Evolutionary conservation across 495 filamentous ascomycete genomes (phyloP).

Genomic region (Daldinia grandis): DNA sequence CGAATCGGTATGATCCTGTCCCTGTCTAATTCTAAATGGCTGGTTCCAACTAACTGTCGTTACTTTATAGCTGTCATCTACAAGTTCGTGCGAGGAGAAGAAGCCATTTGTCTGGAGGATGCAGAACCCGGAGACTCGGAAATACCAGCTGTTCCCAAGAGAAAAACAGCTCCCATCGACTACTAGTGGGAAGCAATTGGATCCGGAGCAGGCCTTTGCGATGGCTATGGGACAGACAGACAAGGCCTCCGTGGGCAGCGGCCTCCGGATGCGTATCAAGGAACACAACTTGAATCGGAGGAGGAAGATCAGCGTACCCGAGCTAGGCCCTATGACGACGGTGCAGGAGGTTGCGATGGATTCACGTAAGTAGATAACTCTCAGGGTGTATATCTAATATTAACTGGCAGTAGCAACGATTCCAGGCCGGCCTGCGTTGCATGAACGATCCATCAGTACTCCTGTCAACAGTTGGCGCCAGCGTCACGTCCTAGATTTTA

Average conservation of each 20-base stretch:
- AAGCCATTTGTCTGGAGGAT: slow-evolving; percentile 62
- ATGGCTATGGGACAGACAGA: slow-evolving; percentile 58
- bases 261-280: slow-evolving; percentile 59
- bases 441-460: slow-evolving; percentile 73
- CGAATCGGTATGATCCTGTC: slow-evolving; percentile 53
- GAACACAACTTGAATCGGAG: slow-evolving; percentile 62
- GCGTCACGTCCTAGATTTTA: slow-evolving; percentile 53
- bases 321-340: slow-evolving; percentile 72
- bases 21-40: slow-evolving; percentile 9
- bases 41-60: slow-evolving; percentile 31
- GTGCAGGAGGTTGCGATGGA: slow-evolving; percentile 74
- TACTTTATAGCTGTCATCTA: slow-evolving; percentile 36
- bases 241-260: slow-evolving; percentile 50
- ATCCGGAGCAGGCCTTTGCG: slow-evolving; percentile 60
- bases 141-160: slow-evolving; percentile 63
- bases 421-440: slow-evolving; percentile 70
- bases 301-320: slow-evolving; percentile 70
- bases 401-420: slow-evolving; percentile 68
- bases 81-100: slow-evolving; percentile 50
- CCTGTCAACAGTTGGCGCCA: slow-evolving; percentile 62
- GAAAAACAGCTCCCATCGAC: slow-evolving; percentile 51
- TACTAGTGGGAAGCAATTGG: slow-evolving; percentile 54
- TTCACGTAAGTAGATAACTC: slow-evolving; percentile 68
- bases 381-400: slow-evolving; percentile 16
- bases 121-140: slow-evolving; percentile 57